A percentile compares a stretch with the other conserved stretches of the same genome.
phyloP scores from a whole-genome alignment of 805 yeast genomes.

The Hanseniaspora mollemarum region DNA sequence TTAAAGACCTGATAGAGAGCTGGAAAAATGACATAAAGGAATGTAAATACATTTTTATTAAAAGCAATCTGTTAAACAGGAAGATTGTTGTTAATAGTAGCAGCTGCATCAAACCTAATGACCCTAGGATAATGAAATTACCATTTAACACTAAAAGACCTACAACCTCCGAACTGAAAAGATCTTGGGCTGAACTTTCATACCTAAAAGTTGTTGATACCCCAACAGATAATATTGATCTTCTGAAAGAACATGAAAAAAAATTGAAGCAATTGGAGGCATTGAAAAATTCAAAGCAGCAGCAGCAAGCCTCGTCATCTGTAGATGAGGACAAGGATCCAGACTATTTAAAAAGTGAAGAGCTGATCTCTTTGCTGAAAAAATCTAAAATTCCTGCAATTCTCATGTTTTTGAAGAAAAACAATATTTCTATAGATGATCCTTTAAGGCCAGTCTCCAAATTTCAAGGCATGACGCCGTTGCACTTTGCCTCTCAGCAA shows the following conservation, averaged over 20 bases:
- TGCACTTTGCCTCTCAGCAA: conserved; percentile 66
- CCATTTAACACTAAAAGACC: conserved; percentile 90
- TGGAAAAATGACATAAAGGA: conserved; percentile 54
- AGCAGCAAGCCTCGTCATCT: conserved; percentile 23
- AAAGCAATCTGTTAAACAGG: conserved; percentile 61
- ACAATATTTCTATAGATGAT: conserved; percentile 45
- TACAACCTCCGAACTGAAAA: conserved; percentile 64
- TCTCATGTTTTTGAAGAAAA: conserved; percentile 46
- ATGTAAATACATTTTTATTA: conserved; percentile 61
- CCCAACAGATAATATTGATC: conserved; percentile 32
- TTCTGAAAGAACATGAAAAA: conserved; percentile 22
- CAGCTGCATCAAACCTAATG: conserved; percentile 41
- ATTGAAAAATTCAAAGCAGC: conserved; percentile 23
- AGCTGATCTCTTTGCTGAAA: conserved; percentile 48
- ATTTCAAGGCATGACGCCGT: conserved; percentile 33
- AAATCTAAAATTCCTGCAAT: conserved; percentile 70
- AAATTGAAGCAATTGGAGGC: conserved; percentile 24
- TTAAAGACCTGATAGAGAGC: conserved; percentile 49
- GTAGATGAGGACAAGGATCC: conserved; percentile 31
- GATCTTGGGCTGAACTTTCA: conserved; percentile 72
- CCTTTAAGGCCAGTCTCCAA: conserved; percentile 43
- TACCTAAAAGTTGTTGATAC: conserved; percentile 43
- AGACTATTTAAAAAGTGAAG: conserved; percentile 37
- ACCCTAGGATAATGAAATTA: conserved; percentile 52
- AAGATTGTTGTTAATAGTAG: conserved; percentile 54